A percentile compares a stretch with the other conserved stretches of the same genome.
These are phyloP conservation scores for Collybia sordida DNA, from an alignment of 768 basidiomycete genomes.

Conservation along the genomic window DNA sequence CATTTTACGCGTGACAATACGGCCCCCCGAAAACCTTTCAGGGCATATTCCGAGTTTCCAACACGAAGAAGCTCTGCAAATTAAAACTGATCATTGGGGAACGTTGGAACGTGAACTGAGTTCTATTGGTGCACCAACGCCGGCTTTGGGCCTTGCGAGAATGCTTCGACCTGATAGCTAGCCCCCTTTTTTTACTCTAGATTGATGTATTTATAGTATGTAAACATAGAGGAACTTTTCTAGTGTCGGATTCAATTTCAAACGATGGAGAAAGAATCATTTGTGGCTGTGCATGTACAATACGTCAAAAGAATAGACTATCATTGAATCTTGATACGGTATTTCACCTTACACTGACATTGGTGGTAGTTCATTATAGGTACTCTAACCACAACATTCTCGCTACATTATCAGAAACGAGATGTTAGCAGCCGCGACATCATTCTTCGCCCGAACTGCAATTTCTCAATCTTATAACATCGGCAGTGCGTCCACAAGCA, in stretches of 20 bases:
- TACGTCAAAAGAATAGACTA: no score
- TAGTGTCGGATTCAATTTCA: neutral
- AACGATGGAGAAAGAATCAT: no score
- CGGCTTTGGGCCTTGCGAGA: conserved; percentile 36
- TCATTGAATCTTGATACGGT: no score
- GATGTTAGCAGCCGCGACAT: conserved; percentile 82
- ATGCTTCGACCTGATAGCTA: conserved; percentile 12
- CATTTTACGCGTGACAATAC: conserved; percentile 31
- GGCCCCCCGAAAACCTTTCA: conserved; percentile 25
- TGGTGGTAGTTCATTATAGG: no score
- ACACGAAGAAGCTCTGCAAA: conserved; percentile 32
- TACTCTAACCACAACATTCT: no score
- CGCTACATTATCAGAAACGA: conserved; percentile 1
- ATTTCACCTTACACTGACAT: no score
- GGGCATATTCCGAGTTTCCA: conserved; percentile 33
- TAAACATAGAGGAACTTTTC: neutral
- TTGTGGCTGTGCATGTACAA: no score
- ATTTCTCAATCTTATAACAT: conserved; percentile 82
- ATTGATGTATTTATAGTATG: conserved; percentile 8
- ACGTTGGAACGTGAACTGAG: conserved; percentile 34
- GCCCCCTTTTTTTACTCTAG: neutral
- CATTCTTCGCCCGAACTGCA: conserved; percentile 78
- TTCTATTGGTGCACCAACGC: conserved; percentile 34
- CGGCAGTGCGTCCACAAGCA: conserved; percentile 37
- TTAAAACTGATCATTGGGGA: conserved; percentile 41